A percentile compares a stretch with the other conserved stretches of the same genome.
Conservation (phyloP, 192 early-diverging fungal species). For the Dimargaris cristalligena region DNA sequence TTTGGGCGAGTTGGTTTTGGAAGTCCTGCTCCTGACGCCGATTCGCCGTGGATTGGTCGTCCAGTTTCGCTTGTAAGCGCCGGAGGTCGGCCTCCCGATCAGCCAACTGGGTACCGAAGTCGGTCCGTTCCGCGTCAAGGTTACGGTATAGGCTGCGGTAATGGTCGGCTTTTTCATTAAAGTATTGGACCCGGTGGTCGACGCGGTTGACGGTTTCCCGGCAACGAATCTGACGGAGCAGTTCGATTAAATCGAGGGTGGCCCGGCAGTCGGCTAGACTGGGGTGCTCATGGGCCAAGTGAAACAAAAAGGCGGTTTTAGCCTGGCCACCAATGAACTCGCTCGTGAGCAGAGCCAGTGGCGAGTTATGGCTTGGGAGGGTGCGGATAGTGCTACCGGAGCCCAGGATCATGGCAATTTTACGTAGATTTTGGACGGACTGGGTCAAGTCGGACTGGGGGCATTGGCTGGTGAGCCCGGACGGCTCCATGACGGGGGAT, state of each 20-base stretch:
- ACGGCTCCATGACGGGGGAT: background rate
- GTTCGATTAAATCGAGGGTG: conserved; percentile 6
- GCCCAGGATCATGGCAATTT: conserved; percentile 5
- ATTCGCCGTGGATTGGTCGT: background rate
- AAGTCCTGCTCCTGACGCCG: background rate
- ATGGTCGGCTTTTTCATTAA: background rate
- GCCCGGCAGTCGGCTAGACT: background rate
- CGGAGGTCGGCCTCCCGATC: background rate
- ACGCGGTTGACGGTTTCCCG: conserved; percentile 1
- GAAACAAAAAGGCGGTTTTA: conserved; percentile 9
- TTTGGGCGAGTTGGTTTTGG: background rate
- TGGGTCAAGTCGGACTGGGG: background rate
- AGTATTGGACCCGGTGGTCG: background rate
- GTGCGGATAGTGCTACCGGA: background rate
- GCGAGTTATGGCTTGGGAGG: background rate
- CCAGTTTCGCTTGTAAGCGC: background rate
- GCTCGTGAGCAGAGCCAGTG: background rate
- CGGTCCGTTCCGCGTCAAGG: background rate
- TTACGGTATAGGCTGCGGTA: background rate
- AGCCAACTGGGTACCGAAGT: background rate
- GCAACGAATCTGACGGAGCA: conserved; percentile 2
- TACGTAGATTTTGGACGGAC: background rate
- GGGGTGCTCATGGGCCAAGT: background rate
- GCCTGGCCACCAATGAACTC: conserved; percentile 10
- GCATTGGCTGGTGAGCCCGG: no score